A percentile compares a stretch with the other conserved stretches of the same genome.
Conservation (phyloP, 2,329 filamentous ascomycete species). For the Emericellopsis cladophorae region DNA sequence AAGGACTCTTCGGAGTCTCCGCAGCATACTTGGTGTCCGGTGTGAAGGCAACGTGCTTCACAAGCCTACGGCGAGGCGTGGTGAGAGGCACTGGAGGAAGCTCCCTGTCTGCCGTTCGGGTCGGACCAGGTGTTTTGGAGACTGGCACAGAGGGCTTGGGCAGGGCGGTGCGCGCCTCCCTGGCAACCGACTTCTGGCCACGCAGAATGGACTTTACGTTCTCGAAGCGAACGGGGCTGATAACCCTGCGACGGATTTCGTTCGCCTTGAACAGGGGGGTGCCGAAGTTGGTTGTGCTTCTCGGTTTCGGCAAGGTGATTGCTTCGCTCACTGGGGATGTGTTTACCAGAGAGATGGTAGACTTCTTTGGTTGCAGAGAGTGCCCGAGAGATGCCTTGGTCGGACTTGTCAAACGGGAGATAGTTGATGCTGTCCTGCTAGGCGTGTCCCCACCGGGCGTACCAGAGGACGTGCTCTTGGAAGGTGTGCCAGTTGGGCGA, state of each 20-base stretch:
- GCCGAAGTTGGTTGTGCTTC: constrained; percentile 31
- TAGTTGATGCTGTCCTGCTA: constrained; percentile 27
- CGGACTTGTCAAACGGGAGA: constrained; percentile 57
- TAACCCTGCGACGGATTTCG: constrained; percentile 14
- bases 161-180: constrained; percentile 32
- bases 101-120: constrained; percentile 26
- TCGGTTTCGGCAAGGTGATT: constrained; percentile 33
- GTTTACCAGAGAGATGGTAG: constrained; percentile 18
- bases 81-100: constrained; percentile 40
- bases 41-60: constrained; percentile 72
- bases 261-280: constrained; percentile 14
- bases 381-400: constrained; percentile 64
- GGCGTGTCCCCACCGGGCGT: constrained; percentile 13
- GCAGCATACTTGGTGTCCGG: constrained; percentile 47
- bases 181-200: constrained; percentile 19
- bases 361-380: constrained; percentile 10
- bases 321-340: constrained; percentile 32
- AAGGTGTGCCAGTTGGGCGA: constrained; percentile 21
- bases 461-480: constrained; percentile 5
- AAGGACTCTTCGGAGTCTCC: constrained; percentile 37
- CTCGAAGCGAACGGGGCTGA: constrained; percentile 39
- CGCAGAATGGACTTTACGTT: constrained; percentile 47
- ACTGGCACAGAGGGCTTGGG: constrained; percentile 25
- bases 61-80: constrained; percentile 53
- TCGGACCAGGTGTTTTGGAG: constrained; percentile 33